phyloP scores from a whole-genome alignment of 75 land plant genomes.

The Sequoia sempervirens region DNA sequence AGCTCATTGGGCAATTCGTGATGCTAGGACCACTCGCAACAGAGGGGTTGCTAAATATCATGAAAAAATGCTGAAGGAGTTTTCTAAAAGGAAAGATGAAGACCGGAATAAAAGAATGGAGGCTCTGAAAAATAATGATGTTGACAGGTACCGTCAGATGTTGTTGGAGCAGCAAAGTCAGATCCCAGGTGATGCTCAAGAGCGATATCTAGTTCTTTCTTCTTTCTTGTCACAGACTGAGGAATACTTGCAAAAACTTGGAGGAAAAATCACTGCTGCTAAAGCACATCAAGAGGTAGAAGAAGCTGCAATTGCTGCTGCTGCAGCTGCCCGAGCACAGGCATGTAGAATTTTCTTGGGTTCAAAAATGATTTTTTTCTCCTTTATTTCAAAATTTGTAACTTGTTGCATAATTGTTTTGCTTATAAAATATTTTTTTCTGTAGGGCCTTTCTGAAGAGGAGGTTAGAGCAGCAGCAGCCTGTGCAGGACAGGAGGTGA shows the following conservation, averaged over 20 bases:
- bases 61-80: slow-evolving; percentile 92
- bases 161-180: slow-evolving; percentile 86
- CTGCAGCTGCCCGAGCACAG: slow-evolving; percentile 87
- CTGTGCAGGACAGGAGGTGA: slow-evolving; percentile 91
- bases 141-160: slow-evolving; percentile 95
- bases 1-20: slow-evolving; percentile 95
- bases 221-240: slow-evolving; percentile 96
- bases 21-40: slow-evolving; percentile 91
- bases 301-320: slow-evolving; percentile 92
- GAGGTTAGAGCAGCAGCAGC: slow-evolving; percentile 86
- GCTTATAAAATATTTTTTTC: background rate
- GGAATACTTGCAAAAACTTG: slow-evolving; percentile 95
- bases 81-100: slow-evolving; percentile 96
- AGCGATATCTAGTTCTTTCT: slow-evolving; percentile 90
- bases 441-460: slow-evolving; percentile 98
- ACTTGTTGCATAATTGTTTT: background rate
- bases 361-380: background rate
- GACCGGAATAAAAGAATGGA: slow-evolving; percentile 95
- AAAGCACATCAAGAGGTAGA: slow-evolving; percentile 91
- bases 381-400: background rate
- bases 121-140: slow-evolving; percentile 99
- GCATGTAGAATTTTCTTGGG: slow-evolving; percentile 27
- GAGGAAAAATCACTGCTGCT: slow-evolving; percentile 92
- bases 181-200: slow-evolving; percentile 94
- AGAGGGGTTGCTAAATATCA: slow-evolving; percentile 97